Base-by-base conservation (phyloP, 441 rosid genomes). In the Gossypium davidsonii region DNA sequence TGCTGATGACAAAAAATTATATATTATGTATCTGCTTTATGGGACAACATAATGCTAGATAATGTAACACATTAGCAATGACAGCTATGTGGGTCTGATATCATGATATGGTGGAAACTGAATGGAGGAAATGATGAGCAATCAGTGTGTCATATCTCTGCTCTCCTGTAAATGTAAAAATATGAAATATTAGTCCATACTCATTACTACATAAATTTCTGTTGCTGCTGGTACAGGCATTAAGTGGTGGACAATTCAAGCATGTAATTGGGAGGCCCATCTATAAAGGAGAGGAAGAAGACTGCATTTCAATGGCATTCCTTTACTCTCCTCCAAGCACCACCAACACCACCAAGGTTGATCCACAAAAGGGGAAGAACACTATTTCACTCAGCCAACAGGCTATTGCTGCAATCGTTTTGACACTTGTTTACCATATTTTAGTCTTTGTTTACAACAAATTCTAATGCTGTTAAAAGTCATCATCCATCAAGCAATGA, bases 201-300 rank as follows among this genome's bases (percentile, higher is more conserved):
- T 42, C 18, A 12, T 56, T 73, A 3, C 23, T 28, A 2, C 28
- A 39, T 49, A 8, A 4, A 52, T 52, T 1, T 10, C 0, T 6
- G 18, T 23, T 25, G 6, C 56, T 57, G 9, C 20, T 69, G 51
- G 23, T 1, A 17, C 76, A 86, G 92, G 79, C 77, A 59, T 8
- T 78, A 52, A 88, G 96, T 71, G 88, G 74, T 1, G 94, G 94
- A n/a, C 83, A 74, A 73, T 90, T 83, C 85, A 93, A 85, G 84
- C 89, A 83, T 56, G 96, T 86, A 44, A 78, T 91, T 0, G 97
- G 98, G 67, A 87, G 88, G 82, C 86, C 94, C 26, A 79, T 89
- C 6, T 82, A 76, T 70, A 81, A 81, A 72, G 81, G 77, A 28
- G 85, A 73, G 58, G 66, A 71, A 31, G 77, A 80, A n/a, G 81